Evolutionary conservation across 306 rosid genomes (phyloP), one percentile per base, ranked within the genome.

Genomic region (Prunus dulcis): DNA sequence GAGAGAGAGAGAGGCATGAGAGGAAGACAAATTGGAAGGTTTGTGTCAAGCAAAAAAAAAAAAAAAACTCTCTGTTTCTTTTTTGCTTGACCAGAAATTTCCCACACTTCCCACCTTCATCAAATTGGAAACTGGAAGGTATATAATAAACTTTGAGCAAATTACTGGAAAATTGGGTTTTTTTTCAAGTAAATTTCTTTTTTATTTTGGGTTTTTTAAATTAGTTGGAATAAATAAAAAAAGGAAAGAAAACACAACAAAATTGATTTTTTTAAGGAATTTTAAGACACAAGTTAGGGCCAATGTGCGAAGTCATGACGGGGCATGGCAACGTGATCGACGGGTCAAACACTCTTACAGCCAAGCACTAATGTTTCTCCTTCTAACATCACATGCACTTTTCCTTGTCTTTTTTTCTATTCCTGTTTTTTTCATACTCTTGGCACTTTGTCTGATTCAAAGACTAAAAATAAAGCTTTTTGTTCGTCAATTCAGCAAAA

Each of bases 281-380:
- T 58, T 17, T 15, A 15, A 56, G 62, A 56, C 27, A 56, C 9
- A 53, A 53, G 18, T 53, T 53, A 53, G 58, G 58, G 58, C n/a
- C 18, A 20, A 56, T 20, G 62, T 56, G 28, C 62, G 28, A 56
- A 20, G 62, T 56, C 13, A 20, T 9, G 62, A 1, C 27, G 13
- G 17, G 27, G 62, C 61, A 55, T n/a, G 18, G 61, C 62, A 56
- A 62, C 69, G 43, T 1, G 22, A 25, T 45, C 49, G 69, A 27
- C 77, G 77, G 77, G 77, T 74, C 77, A 74, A 74, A 61, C 77
- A 6, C 69, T 61, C 45, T 4, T 3, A 38, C 76, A 57, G 28
- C 64, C 68, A 18, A 61, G 46, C 27, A 46, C 77, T 14, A 38
- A n/a, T 56, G 38, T 12, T 12, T 55, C 22, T 66, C 27, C 17